Base-by-base conservation (phyloP, 805 yeast genomes). In the Ogataea zsoltii region DNA sequence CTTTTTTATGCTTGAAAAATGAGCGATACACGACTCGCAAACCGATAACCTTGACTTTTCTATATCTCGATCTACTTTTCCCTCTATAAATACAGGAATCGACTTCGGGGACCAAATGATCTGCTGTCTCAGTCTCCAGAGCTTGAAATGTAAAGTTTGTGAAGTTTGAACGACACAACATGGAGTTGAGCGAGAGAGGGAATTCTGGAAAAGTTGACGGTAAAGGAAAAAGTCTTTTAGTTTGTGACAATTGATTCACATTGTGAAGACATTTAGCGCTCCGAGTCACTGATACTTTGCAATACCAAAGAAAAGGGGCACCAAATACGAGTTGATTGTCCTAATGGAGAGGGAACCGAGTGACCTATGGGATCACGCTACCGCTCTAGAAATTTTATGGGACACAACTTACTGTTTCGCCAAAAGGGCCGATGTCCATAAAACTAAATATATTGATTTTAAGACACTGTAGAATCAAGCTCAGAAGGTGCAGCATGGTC, bases 401-500 rank as follows among this genome's bases (percentile, higher is more conserved):
- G 77, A 76, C 2, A 79, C 88, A 0, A 75, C 77, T 29, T 79
- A 77, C 56, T 70, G 74, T 3, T 69, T 80, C 56, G 78, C 81
- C 5, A 63, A 65, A 44, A 61, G 62, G 13, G 7, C 10, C 28
- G 11, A 25, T 11, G 11, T 7, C 11, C 10, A 25, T 7, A 25
- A 49, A 36, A 32, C 4, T 48, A 35, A 33, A 25, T 33, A 4
- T 13, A 13, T n/a, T n/a, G n/a, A 28, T 31, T 16, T 14, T 15
- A 29, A 6, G 32, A 9, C 14, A 29, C 13, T 6, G 32, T 29
- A 13, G 7, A 31, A 15, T n/a, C 18, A 14, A 31, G 18, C 33
- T 31, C 33, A 14, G 33, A 31, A 11, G 33, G 33, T 5, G 33
- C 33, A 31, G 14, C 32, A 10, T 29, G 7, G 7, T 29, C 11